Conservation (phyloP, 2,329 filamentous ascomycete genomes). For the Fusarium algeriense region DNA sequence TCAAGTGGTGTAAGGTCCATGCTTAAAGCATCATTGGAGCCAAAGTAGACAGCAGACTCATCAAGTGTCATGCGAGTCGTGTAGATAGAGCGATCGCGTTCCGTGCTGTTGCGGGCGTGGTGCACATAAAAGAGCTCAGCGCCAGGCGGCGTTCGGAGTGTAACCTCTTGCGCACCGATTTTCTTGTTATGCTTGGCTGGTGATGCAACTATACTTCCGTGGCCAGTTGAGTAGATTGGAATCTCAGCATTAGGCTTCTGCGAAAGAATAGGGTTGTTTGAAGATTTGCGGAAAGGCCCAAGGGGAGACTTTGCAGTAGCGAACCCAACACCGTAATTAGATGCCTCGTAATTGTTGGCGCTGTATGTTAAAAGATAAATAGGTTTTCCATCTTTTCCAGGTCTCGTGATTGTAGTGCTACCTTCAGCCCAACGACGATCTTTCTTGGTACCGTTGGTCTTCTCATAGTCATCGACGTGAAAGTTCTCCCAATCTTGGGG, state of each 20-base stretch:
- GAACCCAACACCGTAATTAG: conserved; percentile 54
- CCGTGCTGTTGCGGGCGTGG: conserved; percentile 51
- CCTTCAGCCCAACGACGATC: conserved; percentile 54
- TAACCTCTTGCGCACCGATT: conserved; percentile 51
- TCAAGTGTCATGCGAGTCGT: conserved; percentile 51
- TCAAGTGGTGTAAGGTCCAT: conserved; percentile 50
- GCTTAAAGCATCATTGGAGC: conserved; percentile 46
- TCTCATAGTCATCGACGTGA: conserved; percentile 51
- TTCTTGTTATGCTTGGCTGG: conserved; percentile 38
- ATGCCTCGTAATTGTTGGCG: conserved; percentile 53
- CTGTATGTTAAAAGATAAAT: conserved; percentile 47
- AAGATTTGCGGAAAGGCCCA: conserved; percentile 51
- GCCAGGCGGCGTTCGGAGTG: conserved; percentile 44
- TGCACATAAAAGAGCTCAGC: conserved; percentile 53
- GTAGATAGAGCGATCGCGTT: conserved; percentile 47
- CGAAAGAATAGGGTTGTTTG: conserved; percentile 49
- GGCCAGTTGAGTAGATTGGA: conserved; percentile 52
- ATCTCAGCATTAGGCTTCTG: conserved; percentile 46
- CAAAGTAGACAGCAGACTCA: conserved; percentile 39
- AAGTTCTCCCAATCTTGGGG: conserved; percentile 54
- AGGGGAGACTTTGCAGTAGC: conserved; percentile 50
- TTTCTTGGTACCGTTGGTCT: conserved; percentile 52
- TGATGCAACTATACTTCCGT: conserved; percentile 52
- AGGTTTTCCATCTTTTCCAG: conserved; percentile 39
- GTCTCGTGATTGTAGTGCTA: conserved; percentile 49